phyloP scores from a whole-genome alignment of 2,329 filamentous ascomycete species.

The Fusarium sp. region DNA sequence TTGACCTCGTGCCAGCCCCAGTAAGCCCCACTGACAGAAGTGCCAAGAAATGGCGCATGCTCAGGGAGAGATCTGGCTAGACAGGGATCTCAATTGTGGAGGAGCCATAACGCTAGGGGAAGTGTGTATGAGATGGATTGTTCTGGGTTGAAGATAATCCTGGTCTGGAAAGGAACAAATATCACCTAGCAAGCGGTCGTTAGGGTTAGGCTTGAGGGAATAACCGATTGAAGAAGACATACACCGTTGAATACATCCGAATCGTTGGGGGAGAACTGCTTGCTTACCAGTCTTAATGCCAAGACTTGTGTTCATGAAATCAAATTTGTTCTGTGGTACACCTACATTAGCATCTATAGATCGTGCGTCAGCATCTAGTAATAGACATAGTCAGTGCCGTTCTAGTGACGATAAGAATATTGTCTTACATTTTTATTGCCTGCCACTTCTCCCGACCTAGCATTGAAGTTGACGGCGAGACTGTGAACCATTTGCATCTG shows the following conservation, averaged over 20 bases:
- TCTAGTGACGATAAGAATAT: no score
- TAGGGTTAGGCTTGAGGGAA: background rate
- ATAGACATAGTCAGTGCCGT: background rate
- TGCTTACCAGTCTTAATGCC: background rate
- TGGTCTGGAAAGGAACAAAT: background rate
- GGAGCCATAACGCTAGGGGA: slow-evolving; percentile 12
- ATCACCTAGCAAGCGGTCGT: background rate
- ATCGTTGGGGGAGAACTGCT: background rate
- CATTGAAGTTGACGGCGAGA: background rate
- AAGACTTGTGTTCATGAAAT: slow-evolving; percentile 21
- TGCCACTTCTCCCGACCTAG: background rate
- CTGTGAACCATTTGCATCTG: background rate
- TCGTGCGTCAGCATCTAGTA: background rate
- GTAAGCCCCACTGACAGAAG: slow-evolving; percentile 30
- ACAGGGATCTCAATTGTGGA: slow-evolving; percentile 43
- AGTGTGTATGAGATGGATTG: slow-evolving; percentile 1
- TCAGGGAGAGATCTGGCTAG: slow-evolving; percentile 41
- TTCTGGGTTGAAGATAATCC: slow-evolving; percentile 2
- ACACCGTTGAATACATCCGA: background rate
- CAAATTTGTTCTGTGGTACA: background rate
- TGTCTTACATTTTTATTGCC: background rate
- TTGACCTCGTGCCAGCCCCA: slow-evolving; percentile 32
- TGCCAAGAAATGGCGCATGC: slow-evolving; percentile 45
- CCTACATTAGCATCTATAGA: background rate
- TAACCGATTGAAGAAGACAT: background rate